A percentile compares a stretch with the other conserved stretches of the same genome.
These are phyloP conservation scores for Amanita pallidorosea DNA, from an alignment of 768 basidiomycete genomes.

Conservation along the genomic window DNA sequence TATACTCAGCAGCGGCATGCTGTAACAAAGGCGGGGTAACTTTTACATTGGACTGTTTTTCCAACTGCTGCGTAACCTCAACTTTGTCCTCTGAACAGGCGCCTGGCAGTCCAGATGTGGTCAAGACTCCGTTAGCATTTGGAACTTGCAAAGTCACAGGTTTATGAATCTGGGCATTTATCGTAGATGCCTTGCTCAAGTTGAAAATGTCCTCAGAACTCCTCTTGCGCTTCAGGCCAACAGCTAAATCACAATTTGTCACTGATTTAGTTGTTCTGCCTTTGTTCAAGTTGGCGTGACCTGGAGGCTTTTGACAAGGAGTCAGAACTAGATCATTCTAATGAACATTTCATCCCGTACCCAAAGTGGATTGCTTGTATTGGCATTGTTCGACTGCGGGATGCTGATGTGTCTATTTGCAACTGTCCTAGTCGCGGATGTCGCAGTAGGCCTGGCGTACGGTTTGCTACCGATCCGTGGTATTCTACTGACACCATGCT, in stretches of 20 bases:
- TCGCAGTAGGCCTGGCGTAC: conserved; percentile 31
- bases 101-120: neutral
- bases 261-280: neutral
- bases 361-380: neutral
- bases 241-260: neutral
- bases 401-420: neutral
- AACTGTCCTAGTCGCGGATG: neutral
- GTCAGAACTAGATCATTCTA: neutral
- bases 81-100: neutral
- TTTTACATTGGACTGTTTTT: neutral
- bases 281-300: neutral
- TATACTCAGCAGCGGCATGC: neutral
- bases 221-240: conserved; percentile 31
- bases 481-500: conserved; percentile 46
- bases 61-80: neutral
- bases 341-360: neutral
- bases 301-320: neutral
- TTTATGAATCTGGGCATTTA: conserved; percentile 19
- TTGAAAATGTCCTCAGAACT: conserved; percentile 17
- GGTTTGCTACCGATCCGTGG: conserved; percentile 52
- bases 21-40: neutral
- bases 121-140: neutral
- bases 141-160: conserved; percentile 6
- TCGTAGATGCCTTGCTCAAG: conserved; percentile 16
- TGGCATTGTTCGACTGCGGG: too few species aligned